A percentile compares a stretch with the other conserved stretches of the same genome.
Conservation (phyloP, 495 filamentous ascomycete species). For the Xylaria intraflava region DNA sequence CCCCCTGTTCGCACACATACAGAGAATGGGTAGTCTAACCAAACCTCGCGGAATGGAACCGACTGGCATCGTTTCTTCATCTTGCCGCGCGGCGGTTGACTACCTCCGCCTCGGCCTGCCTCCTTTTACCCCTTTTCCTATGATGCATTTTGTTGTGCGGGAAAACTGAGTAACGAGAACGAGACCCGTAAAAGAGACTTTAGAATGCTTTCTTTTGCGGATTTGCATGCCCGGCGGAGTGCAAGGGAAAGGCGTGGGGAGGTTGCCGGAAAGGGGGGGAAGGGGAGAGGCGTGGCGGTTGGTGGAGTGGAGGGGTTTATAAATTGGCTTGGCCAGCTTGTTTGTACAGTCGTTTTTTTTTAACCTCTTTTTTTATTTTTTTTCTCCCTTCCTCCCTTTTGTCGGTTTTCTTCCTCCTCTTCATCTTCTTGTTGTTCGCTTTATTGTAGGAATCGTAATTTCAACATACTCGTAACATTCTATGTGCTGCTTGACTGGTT, state of each 20-base stretch:
- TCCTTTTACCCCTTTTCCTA: neutral
- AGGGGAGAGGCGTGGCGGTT: neutral
- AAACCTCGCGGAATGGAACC: neutral
- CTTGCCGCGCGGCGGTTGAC: neutral
- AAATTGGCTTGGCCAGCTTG: neutral
- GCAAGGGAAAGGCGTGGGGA: too few species aligned
- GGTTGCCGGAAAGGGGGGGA: neutral
- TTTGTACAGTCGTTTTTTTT: neutral
- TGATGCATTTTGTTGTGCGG: neutral
- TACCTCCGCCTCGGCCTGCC: neutral
- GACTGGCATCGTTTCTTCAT: neutral
- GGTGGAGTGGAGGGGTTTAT: neutral
- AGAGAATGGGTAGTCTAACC: neutral
- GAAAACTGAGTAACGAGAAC: neutral
- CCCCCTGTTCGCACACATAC: neutral
- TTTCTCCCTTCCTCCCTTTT: neutral
- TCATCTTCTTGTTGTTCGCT: neutral
- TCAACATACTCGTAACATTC: neutral
- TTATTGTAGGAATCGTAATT: neutral
- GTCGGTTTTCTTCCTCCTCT: neutral
- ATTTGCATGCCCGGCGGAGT: neutral
- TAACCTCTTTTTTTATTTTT: neutral
- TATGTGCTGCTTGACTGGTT: neutral
- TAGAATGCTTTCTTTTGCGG: neutral
- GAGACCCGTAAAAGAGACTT: neutral